Base-by-base conservation (phyloP, 345 rosid species). In the Crucihimalaya himalaica region DNA sequence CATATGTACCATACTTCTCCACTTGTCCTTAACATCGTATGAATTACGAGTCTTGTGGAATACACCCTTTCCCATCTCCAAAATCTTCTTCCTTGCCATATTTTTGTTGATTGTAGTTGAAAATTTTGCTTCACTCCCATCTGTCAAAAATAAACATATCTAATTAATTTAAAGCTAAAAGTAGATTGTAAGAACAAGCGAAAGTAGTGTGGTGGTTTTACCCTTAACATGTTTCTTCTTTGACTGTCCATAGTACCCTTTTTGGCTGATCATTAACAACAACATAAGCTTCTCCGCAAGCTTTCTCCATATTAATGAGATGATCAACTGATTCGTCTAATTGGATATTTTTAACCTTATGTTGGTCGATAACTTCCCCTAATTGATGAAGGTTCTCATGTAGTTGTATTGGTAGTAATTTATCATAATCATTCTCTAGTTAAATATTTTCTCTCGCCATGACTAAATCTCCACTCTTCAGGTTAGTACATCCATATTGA, bases 151-250 rank as follows among this genome's bases (percentile, higher is more conserved):
- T 32, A 57, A 14, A 6, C 5, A 10, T 11, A 32, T 10, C 5
- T n/a, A 18, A 11, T 9, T 4, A 18, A 0, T 10, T n/a, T 1
- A 8, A 57, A n/a, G 4, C 20, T 29, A n/a, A 55, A 55, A 7
- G 13, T 31, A 16, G 16, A 55, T 28, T 28, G 7, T 1, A 55
- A 5, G 14, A 5, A 46, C 20, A 55, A 29, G 39, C n/a, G 34
- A 7, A 54, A n/a, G 34, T n/a, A n/a, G n/a, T n/a, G n/a, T n/a
- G 21, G 39, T 29, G 39, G 61, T 9, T 8, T 25, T 57, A 57
- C 63, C 43, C 15, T 57, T n/a, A 57, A 32, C 63, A 57, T 57
- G 0, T 18, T 34, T 57, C 43, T 57, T 57, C 28, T 34, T 57
- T 0, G 2, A 3, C 5, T 5, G 43, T 57, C 43, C 63, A 57